phyloP scores from a whole-genome alignment of 2,329 filamentous ascomycete species.

The Herpotrichia juniperi region DNA sequence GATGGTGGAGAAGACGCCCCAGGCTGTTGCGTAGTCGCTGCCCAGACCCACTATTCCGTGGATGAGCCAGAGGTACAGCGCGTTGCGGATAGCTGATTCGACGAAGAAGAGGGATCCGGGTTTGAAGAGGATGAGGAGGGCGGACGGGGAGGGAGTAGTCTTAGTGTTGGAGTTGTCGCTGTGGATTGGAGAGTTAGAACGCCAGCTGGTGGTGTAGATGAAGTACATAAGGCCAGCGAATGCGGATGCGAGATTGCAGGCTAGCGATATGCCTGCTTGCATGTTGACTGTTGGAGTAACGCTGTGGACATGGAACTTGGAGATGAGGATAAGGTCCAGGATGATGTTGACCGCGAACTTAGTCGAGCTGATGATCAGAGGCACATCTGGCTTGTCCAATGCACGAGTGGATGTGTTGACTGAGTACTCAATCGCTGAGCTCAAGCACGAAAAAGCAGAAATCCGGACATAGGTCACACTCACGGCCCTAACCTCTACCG shows the following conservation, averaged over 20 bases:
- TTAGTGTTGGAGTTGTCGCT: slow-evolving; percentile 12
- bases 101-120: slow-evolving; percentile 66
- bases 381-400: slow-evolving; percentile 72
- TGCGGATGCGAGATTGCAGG: slow-evolving; percentile 52
- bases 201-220: slow-evolving; percentile 49
- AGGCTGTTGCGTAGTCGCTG: slow-evolving; percentile 70
- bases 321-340: slow-evolving; percentile 70
- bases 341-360: slow-evolving; percentile 72
- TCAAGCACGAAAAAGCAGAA: slow-evolving; percentile 66
- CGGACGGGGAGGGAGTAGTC: slow-evolving; percentile 39
- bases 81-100: slow-evolving; percentile 71
- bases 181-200: slow-evolving; percentile 16
- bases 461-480: slow-evolving; percentile 71
- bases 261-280: slow-evolving; percentile 68
- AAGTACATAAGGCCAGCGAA: slow-evolving; percentile 66
- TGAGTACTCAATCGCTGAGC: slow-evolving; percentile 67
- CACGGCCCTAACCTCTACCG: slow-evolving; percentile 59
- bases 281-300: slow-evolving; percentile 65
- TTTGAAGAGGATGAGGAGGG: slow-evolving; percentile 58
- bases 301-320: slow-evolving; percentile 64
- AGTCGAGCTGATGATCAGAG: slow-evolving; percentile 66
- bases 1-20: slow-evolving; percentile 76
- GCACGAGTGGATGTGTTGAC: slow-evolving; percentile 67
- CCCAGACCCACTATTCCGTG: slow-evolving; percentile 68
- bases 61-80: slow-evolving; percentile 74